These are phyloP conservation scores for Fusarium aywerte DNA, from an alignment of 2,329 filamentous ascomycete species.

Conservation along the genomic window DNA sequence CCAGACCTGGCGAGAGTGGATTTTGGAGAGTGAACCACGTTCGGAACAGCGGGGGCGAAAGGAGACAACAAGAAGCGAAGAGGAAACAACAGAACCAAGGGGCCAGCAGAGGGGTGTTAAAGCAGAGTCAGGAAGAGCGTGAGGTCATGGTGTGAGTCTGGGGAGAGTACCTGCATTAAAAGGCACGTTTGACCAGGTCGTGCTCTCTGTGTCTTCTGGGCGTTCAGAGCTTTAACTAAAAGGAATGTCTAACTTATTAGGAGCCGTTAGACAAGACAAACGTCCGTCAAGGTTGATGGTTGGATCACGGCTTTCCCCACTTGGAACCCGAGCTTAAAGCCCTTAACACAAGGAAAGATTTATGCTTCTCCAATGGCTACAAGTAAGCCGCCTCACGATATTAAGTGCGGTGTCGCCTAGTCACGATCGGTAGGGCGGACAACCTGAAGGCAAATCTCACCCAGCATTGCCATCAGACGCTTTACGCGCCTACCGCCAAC, in stretches of 20 bases:
- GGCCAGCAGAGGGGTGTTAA: constrained; percentile 42
- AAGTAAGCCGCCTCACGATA: constrained; percentile 43
- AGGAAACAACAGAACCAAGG: constrained; percentile 39
- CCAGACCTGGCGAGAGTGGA: constrained; percentile 43
- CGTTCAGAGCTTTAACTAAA: constrained; percentile 34
- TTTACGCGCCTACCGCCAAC: constrained; percentile 41
- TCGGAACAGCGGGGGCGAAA: constrained; percentile 41
- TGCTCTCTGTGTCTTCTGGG: constrained; percentile 25
- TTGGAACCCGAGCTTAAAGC: constrained; percentile 30
- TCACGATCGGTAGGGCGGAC: constrained; percentile 39
- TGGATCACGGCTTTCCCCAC: constrained; percentile 43
- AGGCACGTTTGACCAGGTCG: constrained; percentile 38
- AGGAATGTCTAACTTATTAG: constrained; percentile 28
- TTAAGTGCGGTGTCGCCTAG: constrained; percentile 16
- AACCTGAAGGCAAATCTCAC: constrained; percentile 40
- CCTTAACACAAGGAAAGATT: constrained; percentile 38
- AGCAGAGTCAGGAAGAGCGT: constrained; percentile 45
- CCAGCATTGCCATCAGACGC: constrained; percentile 40
- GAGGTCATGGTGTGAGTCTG: constrained; percentile 45
- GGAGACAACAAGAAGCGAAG: constrained; percentile 45
- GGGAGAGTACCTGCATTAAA: constrained; percentile 49
- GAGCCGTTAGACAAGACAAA: constrained; percentile 28
- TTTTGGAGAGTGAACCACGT: constrained; percentile 42
- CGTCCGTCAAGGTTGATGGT: constrained; percentile 32
- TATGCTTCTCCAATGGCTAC: constrained; percentile 39